Evolutionary conservation across 2,329 filamentous ascomycete genomes (phyloP).

Genomic region (Westerdykella aurantiaca): DNA sequence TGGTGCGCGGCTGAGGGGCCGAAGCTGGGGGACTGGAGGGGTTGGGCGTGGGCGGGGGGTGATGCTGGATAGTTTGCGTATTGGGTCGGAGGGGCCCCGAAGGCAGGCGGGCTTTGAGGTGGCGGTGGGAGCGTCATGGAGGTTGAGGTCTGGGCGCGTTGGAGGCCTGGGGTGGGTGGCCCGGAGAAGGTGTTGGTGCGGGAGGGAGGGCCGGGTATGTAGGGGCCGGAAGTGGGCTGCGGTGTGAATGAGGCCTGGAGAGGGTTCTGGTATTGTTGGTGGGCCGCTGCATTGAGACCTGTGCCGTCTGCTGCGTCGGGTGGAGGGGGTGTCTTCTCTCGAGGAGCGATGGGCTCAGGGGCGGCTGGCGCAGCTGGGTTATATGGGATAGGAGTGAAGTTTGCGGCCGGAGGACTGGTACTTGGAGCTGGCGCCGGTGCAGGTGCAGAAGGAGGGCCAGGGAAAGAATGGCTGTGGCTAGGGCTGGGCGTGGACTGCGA

Average conservation of each 20-base stretch:
- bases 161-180: conserved; percentile 23
- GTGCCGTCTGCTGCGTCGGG: conserved; percentile 55
- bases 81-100: conserved; percentile 36
- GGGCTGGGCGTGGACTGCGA: conserved; percentile 43
- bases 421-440: conserved; percentile 18
- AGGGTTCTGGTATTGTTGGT: conserved; percentile 28
- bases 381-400: conserved; percentile 63
- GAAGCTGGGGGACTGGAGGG: conserved; percentile 22
- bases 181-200: conserved; percentile 30
- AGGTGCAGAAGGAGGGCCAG: conserved; percentile 33
- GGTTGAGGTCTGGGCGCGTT: conserved; percentile 30
- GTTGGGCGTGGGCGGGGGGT: conserved; percentile 21
- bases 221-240: conserved; percentile 32
- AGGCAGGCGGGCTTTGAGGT: conserved; percentile 31
- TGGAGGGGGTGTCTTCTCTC: conserved; percentile 75
- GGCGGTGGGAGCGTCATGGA: conserved; percentile 29
- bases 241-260: conserved; percentile 31
- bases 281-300: conserved; percentile 37
- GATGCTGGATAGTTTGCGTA: conserved; percentile 37
- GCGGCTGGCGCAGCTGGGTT: conserved; percentile 74
- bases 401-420: conserved; percentile 30
- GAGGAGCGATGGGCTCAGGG: conserved; percentile 63
- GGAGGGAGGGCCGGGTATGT: conserved; percentile 40
- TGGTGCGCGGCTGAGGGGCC: conserved; percentile 13
- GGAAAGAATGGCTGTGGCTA: conserved; percentile 36